phyloP scores from a whole-genome alignment of 768 basidiomycete species.

The Boletus subparvulus region DNA sequence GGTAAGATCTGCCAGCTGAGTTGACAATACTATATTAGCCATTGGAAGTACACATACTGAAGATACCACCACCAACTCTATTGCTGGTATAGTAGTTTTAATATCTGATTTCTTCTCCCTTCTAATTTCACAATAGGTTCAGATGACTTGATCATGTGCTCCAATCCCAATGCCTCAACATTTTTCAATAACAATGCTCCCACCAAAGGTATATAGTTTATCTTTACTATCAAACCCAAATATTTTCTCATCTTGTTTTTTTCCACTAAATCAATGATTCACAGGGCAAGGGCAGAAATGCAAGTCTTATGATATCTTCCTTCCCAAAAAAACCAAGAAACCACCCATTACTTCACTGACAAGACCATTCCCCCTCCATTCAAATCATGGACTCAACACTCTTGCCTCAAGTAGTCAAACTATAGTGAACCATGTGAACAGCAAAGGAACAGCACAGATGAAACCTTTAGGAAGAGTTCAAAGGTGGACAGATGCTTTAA shows the following conservation, averaged over 20 bases:
- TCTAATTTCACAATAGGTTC: not conserved
- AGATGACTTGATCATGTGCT: too few relatives aligned
- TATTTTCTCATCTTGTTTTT: not conserved
- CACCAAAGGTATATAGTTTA: not conserved
- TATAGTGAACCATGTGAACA: not conserved
- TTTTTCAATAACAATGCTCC: too few relatives aligned
- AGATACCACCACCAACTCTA: accelerated
- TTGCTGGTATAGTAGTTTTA: not conserved
- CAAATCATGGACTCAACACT: not conserved
- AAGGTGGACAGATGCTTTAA: constrained; percentile 14
- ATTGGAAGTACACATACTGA: too few relatives aligned
- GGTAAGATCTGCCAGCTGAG: not conserved
- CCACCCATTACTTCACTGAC: not conserved
- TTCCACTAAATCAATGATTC: not conserved
- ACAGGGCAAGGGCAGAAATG: not conserved
- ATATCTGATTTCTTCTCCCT: not conserved
- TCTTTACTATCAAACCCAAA: not conserved
- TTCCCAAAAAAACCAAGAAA: not conserved
- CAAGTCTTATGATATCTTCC: not conserved
- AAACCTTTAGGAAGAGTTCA: constrained; percentile 6
- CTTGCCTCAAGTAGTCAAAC: not conserved
- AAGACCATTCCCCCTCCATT: not conserved
- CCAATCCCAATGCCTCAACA: not conserved
- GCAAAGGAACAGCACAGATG: not conserved
- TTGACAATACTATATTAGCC: not conserved